Evolutionary conservation across 2,329 filamentous ascomycete genomes (phyloP), one percentile per base, ranked within the genome.

Genomic region (Coleophoma cylindrospora): DNA sequence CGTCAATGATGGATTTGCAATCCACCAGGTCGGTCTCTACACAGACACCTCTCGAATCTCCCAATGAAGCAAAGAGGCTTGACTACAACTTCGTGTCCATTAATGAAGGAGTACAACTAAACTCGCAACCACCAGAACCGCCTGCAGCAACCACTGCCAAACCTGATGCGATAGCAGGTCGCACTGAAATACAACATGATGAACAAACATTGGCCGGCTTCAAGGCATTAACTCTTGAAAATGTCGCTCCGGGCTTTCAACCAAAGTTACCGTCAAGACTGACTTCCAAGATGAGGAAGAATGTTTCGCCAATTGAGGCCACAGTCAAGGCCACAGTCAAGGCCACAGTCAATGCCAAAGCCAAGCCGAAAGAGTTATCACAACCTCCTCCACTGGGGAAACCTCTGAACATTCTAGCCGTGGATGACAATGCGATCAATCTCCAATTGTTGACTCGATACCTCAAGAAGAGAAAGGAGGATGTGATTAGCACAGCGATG

Each of bases 371-470:
- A 27, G 27, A 6, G 27, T 10, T 5, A 27, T 27, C 27, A 10
- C 27, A 27, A 5, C 9, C 27, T 27, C 27, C 27, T 27, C 27
- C 27, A 27, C 3, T 8, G 9, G 27, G 27, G 9, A 27, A 27
- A 27, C 27, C 53, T 11, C 49, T 61, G 1, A 50, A 45, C 22
- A 59, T 70, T 43, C 57, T 70, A 3, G 61, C 66, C 5, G 69
- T 71, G 3, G 69, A 73, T 50, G 70, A 70, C 50, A 72, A 72
- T 49, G 61, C 57, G 3, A 61, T 71, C 45, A 70, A 71, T 44
- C 54, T 71, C 19, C 63, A 69, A 48, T 62, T 73, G 2, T 63
- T 73, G 3, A 55, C 58, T 1, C 55, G 60, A 4, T 63, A 59
- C 21, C 55, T 72, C n/a, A 54, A 60, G 13, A 72, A 68, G 53